A percentile compares a stretch with the other conserved stretches of the same genome.
These are phyloP conservation scores for Microdochium nivale DNA, from an alignment of 2,329 filamentous ascomycete species.

Conservation along the genomic window DNA sequence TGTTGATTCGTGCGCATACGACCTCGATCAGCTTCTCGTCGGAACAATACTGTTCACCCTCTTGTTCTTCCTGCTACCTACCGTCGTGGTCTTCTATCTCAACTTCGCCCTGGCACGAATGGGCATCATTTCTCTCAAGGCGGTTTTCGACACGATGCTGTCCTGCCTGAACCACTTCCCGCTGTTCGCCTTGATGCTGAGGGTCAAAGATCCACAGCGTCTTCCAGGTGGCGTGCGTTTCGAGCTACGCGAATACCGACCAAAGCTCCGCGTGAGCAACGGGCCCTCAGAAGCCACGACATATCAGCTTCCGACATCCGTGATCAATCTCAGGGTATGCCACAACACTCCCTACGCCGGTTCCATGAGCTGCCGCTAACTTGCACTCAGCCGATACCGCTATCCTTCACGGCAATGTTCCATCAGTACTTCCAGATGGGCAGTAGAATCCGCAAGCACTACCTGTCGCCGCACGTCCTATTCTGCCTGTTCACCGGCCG, in stretches of 20 bases:
- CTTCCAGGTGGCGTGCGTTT: conserved; percentile 85
- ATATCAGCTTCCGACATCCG: conserved; percentile 56
- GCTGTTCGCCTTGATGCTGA: conserved; percentile 91
- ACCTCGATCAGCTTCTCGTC: conserved; percentile 89
- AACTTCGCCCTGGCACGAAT: conserved; percentile 93
- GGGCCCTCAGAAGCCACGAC: neutral
- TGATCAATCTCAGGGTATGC: conserved; percentile 75
- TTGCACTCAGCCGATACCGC: conserved; percentile 63
- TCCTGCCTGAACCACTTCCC: conserved; percentile 97
- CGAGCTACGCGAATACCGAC: conserved; percentile 70
- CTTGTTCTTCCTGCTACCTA: conserved; percentile 89
- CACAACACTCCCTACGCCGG: neutral
- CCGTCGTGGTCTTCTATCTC: conserved; percentile 91
- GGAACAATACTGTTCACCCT: conserved; percentile 95
- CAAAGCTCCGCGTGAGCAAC: conserved; percentile 22
- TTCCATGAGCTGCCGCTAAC: neutral
- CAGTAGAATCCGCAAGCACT: conserved; percentile 87
- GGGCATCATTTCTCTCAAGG: conserved; percentile 90
- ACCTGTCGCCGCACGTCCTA: conserved; percentile 80
- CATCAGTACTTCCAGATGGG: conserved; percentile 95
- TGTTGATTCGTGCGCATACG: conserved; percentile 98
- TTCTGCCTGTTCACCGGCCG: conserved; percentile 81
- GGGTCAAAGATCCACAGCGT: conserved; percentile 84
- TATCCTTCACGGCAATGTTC: conserved; percentile 90
- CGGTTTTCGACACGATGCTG: conserved; percentile 79